Base-by-base conservation (phyloP, 306 rosid genomes). In the Acacia acuminata region DNA sequence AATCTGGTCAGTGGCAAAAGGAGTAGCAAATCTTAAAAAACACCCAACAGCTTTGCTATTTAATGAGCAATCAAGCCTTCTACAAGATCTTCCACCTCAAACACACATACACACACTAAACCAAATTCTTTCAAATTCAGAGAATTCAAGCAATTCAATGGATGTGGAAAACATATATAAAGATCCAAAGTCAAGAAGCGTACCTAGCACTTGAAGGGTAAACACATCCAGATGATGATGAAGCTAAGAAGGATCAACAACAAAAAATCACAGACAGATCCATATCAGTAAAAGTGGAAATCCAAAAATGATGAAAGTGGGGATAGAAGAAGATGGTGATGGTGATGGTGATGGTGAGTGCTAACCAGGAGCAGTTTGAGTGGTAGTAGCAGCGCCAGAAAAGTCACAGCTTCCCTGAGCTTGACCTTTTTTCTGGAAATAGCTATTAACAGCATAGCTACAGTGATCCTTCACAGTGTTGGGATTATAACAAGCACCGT, bases 381-480 rank as follows among this genome's bases (percentile, higher is more conserved):
- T 47, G 45, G 76, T 42, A 11, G 81, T 45, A 75, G 98, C 98
- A 78, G 94, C 42, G 71, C 99, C 97, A 8, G 92, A 15, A 84
- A 96, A 96, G 88, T 96, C 96, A 85, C 99, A 96, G 80, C 85
- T 91, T 14, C 92, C 91, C 40, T 60, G 82, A 70, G 80, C 83
- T 80, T 90, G 90, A 55, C 87, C 88, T 86, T 86, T 94, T 63
- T 8, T 92, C 73, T 96, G 99, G 84, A 80, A 96, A 77, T 92
- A 96, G 89, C 99, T 96, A 47, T 94, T 96, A 16, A 89, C 98
- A 2, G 98, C 98, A 68, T 88, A 96, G 48, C 77, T 89, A 55
- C 99, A 96, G 84, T 96, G 99, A 84, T 90, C 97, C 64, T 94
- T 92, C 50, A 91, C 81, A 19, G 99, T 94, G 79, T 96, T 96